Base-by-base conservation (phyloP, 2,329 filamentous ascomycete species). In the Exophiala calicioides region DNA sequence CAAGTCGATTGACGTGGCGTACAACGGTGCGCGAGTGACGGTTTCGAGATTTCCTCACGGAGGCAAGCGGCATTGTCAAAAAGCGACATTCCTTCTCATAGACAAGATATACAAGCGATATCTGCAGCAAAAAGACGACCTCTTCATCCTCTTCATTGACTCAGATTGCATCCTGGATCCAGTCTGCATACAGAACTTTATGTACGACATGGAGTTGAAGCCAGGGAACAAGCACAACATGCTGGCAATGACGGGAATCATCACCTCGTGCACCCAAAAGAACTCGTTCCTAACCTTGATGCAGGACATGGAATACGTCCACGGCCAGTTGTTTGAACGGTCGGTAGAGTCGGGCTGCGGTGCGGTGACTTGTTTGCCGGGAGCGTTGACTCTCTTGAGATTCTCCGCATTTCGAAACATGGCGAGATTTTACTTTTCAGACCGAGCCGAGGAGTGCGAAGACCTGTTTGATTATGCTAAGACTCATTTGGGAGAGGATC, bases 401-500 rank as follows among this genome's bases (percentile, higher is more conserved):
- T 95, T 96, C 70, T 96, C 91, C 2, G 93, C 93, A 4, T 97
- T 98, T 70, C 81, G 90, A 47, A 86, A 87, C 62, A 96, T 98
- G 90, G 89, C 91, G 62, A 95, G 94, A 64, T 95, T 95, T 70
- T 97, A 98, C 70, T 98, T 98, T 67, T 90, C 90, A 29, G 91
- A 96, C 69, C 95, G 95, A 67, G 89, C 90, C 3, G 91, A 95
- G 67, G 87, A 95, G 63, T 95, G 90, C 62, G 88, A 95, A 50
- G 91, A 97, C 66, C 76, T 97, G 9, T 98, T 98, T 63, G 91
- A 98, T 65, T 97, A 91, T 64, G 90, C 88, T 46, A 97, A 97
- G 71, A 90, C 88, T 61, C 90, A 97, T 70, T 71, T 97, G 32
- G 93, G 93, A 29, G 93, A 97, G 68, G 93, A 98, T 68, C 80